These are phyloP conservation scores for Vitis hybrid DNA, from an alignment of 177 flowering plant genomes.

Conservation along the genomic window DNA sequence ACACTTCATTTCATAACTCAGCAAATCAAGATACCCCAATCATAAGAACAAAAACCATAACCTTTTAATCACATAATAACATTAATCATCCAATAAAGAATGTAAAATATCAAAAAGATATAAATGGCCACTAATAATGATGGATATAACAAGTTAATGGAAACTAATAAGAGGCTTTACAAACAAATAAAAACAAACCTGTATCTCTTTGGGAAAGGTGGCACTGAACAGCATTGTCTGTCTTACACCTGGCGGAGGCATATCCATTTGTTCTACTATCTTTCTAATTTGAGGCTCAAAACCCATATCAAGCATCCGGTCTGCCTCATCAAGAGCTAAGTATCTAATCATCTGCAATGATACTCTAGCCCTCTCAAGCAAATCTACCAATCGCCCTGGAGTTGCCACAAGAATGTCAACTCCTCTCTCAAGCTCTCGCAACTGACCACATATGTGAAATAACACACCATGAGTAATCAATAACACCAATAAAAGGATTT, in stretches of 20 bases:
- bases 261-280: constrained; percentile 56
- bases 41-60: too few relatives aligned
- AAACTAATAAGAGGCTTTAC: neutral
- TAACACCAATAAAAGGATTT: neutral
- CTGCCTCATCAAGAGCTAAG: constrained; percentile 55
- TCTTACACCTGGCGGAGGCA: constrained; percentile 52
- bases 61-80: neutral
- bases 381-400: constrained; percentile 51
- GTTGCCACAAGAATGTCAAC: constrained; percentile 63
- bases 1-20: neutral
- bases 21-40: too few relatives aligned
- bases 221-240: constrained; percentile 62
- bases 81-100: neutral
- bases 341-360: constrained; percentile 52
- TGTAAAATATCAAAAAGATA: neutral
- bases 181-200: constrained; percentile 27
- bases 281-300: constrained; percentile 59
- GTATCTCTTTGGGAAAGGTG: constrained; percentile 58
- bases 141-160: neutral
- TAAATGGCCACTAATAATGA: neutral
- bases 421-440: constrained; percentile 54
- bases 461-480: constrained; percentile 1
- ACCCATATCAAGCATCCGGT: constrained; percentile 59
- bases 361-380: constrained; percentile 55
- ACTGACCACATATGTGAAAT: constrained; percentile 19